Base-by-base conservation (phyloP, 805 yeast species). In the Yamadazyma phyllophila region DNA sequence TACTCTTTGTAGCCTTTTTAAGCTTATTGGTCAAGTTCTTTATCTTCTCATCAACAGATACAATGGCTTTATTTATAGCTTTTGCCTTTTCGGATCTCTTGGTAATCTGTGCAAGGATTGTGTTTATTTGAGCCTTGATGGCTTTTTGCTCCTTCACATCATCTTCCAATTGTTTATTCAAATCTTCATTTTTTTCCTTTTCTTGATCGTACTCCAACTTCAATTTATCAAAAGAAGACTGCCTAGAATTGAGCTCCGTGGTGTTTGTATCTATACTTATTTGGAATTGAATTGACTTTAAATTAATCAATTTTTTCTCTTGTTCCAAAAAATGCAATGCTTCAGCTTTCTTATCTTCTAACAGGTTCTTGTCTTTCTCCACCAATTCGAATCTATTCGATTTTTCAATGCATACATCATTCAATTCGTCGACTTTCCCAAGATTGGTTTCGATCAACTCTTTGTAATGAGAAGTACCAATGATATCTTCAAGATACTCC, bases 401-500 rank as follows among this genome's bases (percentile, higher is more conserved):
- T 59, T 90, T 91, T 58, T 88, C 96, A 31, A 80, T 67, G 59
- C 96, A 89, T 7, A 81, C 72, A 36, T 87, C 95, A 59, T 90
- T 89, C 50, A 89, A 63, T n/a, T 74, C 79, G 26, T 88, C 96
- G 11, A 88, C 78, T 51, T 80, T 73, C 1, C 66, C 60, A 39
- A 78, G 67, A 20, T 81, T 73, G 24, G 77, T 76, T 57, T 88
- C 96, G 48, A 94, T 91, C 34, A 81, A 66, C 20, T 74, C 72
- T 62, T 94, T 91, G 61, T 91, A 95, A 39, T 77, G 74, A 1
- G 97, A 75, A 0, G 99, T 95, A 3, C 99, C 99, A 45, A 95
- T 94, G 40, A 94, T 92, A 69, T 95, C 99, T 60, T 94, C 99
- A 49, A 94, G 67, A 61, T 94, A 94, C 59, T 95, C 99, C 33